phyloP scores from a whole-genome alignment of 1,139 yeast species.

The Debaryomyces singareniensis region DNA sequence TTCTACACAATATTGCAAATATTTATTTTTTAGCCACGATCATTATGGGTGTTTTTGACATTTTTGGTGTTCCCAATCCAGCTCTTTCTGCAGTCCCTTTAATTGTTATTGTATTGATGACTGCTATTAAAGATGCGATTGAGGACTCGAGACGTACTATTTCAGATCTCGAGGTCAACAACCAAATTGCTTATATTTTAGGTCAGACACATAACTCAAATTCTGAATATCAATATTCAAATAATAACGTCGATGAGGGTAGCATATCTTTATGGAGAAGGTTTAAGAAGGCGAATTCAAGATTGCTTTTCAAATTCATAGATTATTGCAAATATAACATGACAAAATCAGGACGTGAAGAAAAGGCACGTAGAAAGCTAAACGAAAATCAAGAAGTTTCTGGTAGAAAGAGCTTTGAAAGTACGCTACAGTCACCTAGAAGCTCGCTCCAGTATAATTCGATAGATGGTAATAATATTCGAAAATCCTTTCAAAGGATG shows the following conservation, averaged over 20 bases:
- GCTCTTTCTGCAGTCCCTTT: slow-evolving; percentile 52
- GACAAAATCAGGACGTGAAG: slow-evolving; percentile 34
- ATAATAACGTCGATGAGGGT: slow-evolving; percentile 41
- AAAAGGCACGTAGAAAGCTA: slow-evolving; percentile 17
- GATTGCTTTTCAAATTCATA: slow-evolving; percentile 22
- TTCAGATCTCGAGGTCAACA: slow-evolving; percentile 50
- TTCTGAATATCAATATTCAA: slow-evolving; percentile 19
- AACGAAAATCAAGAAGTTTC: slow-evolving; percentile 6
- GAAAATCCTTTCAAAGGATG: slow-evolving; percentile 14
- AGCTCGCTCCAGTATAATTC: slow-evolving; percentile 15
- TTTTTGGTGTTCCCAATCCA: slow-evolving; percentile 55
- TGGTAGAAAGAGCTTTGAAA: slow-evolving; percentile 30
- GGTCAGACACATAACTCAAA: slow-evolving; percentile 11
- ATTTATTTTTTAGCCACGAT: slow-evolving; percentile 46
- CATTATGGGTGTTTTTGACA: slow-evolving; percentile 46
- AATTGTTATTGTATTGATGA: slow-evolving; percentile 49
- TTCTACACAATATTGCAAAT: slow-evolving; percentile 48
- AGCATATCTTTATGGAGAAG: slow-evolving; percentile 53
- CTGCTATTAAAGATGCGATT: slow-evolving; percentile 52
- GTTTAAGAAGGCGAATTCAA: slow-evolving; percentile 47
- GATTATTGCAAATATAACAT: slow-evolving; percentile 24
- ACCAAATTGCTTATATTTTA: slow-evolving; percentile 42
- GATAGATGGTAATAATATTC: slow-evolving; percentile 10
- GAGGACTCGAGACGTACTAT: slow-evolving; percentile 52
- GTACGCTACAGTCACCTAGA: slow-evolving; percentile 16